Base-by-base conservation (phyloP, 2,329 filamentous ascomycete species). In the Verticillium nubilum region DNA sequence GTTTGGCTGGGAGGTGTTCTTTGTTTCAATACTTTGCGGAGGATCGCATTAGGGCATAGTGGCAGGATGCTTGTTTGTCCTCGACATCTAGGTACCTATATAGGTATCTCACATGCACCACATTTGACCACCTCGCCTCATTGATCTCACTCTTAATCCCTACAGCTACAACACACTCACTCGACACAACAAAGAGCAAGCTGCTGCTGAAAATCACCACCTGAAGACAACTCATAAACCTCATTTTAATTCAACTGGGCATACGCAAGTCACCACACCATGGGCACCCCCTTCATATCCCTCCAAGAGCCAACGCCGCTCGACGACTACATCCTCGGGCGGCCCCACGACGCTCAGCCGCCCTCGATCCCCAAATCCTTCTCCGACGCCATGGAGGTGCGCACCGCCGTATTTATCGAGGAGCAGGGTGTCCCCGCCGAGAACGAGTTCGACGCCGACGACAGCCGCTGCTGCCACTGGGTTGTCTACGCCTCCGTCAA, bases 401-500 rank as follows among this genome's bases (percentile, higher is more conserved):
- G 87, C 35, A 76, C 84, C 61, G 67, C 73, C 19, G 86, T 89
- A 58, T 89, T 87, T 66, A 82, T 88, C 26, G 37, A 74, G 7
- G 86, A 88, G 67, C 86, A 89, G 67, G 66, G 73, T 0, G 76
- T 86, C 15, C 78, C 83, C 0, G 73, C 86, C 1, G 85, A 89
- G 37, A 84, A 86, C 64, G 93, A 98, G 72, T 82, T 91, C 64
- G 94, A 97, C 76, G 76, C 80, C 1, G 92, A 97, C 70, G 94
- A 98, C 72, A 65, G 81, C 1, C 84, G 90, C 35, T 88, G 86
- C 65, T 94, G 88, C 75, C 92, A 97, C 73, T 97, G 91, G 90
- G 88, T 97, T 29, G 79, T 88, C n/a, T 97, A 96, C 73, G 85
- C 86, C 54, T 86, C 81, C 17, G 80, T 89, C 59, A 81, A 82